A percentile compares a stretch with the other conserved stretches of the same genome.
These are phyloP conservation scores for Sarcodon aspratus DNA, from an alignment of 768 basidiomycete genomes.

Conservation along the genomic window DNA sequence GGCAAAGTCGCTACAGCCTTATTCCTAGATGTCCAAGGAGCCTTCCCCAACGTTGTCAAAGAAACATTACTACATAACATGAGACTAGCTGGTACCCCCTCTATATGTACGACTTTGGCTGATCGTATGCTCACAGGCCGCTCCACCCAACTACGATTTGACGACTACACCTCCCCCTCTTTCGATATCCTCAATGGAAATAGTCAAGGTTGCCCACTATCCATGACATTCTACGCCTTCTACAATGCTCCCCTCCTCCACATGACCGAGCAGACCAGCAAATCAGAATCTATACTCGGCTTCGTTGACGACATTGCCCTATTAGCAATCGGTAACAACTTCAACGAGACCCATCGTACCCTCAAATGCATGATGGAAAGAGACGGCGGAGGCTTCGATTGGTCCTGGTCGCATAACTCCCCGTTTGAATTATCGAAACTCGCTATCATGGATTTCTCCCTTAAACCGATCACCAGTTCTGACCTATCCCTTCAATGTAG, in stretches of 20 bases:
- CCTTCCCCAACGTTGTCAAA: slow-evolving; percentile 28
- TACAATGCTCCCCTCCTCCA: slow-evolving; percentile 13
- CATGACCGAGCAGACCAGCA: slow-evolving; percentile 1
- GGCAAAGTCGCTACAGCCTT: slow-evolving; percentile 9
- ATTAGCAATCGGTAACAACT: slow-evolving; percentile 1
- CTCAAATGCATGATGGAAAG: slow-evolving; percentile 7
- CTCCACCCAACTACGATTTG: slow-evolving; percentile 5
- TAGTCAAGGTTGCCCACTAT: slow-evolving; percentile 14
- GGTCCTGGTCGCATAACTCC: slow-evolving; percentile 16
- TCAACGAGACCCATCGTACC: slow-evolving; percentile 1
- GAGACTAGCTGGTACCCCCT: slow-evolving; percentile 14
- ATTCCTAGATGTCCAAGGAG: slow-evolving; percentile 31
- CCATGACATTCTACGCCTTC: slow-evolving; percentile 10
- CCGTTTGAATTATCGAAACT: slow-evolving; percentile 21
- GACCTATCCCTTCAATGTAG: neutral
- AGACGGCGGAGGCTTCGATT: slow-evolving; percentile 13
- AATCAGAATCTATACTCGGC: slow-evolving; percentile 6
- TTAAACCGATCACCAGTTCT: neutral
- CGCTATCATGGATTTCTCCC: slow-evolving; percentile 8
- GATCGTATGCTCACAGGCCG: slow-evolving; percentile 2
- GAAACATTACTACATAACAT: slow-evolving; percentile 22
- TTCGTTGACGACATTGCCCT: slow-evolving; percentile 10
- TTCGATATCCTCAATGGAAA: slow-evolving; percentile 7
- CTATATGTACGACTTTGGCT: slow-evolving; percentile 9
- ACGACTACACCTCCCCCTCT: slow-evolving; percentile 7